These are phyloP conservation scores for Trifolium pratense DNA, from an alignment of 306 rosid species.

Conservation along the genomic window DNA sequence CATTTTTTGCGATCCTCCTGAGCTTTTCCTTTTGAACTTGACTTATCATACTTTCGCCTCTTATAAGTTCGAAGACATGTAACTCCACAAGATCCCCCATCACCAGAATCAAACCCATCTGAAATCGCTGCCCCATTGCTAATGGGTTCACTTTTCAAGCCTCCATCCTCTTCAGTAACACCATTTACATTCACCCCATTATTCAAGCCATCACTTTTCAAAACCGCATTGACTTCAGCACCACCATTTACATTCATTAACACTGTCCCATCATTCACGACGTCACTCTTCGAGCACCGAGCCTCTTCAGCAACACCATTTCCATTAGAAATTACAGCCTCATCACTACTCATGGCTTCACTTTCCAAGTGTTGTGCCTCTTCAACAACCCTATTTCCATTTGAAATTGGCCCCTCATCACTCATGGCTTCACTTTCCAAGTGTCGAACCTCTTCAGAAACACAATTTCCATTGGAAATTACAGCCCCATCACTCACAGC, in stretches of 20 bases:
- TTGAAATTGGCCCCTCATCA: constrained; percentile 33
- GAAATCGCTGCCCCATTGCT: constrained; percentile 43
- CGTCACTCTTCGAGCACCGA: constrained; percentile 21
- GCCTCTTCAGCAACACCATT: constrained; percentile 42
- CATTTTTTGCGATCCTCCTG: constrained; percentile 48
- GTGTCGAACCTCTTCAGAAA: constrained; percentile 32
- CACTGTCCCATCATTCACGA: constrained; percentile 38
- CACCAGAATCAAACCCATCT: constrained; percentile 44
- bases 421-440: constrained; percentile 22
- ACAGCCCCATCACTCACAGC: constrained; percentile 39
- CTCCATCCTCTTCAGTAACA: constrained; percentile 41
- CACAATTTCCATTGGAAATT: neutral
- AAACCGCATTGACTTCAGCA: constrained; percentile 40
- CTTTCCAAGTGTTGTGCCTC: constrained; percentile 29
- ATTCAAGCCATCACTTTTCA: constrained; percentile 32
- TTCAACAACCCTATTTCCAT: constrained; percentile 40
- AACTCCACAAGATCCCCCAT: constrained; percentile 45
- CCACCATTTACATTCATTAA: constrained; percentile 14
- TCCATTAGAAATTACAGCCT: constrained; percentile 30
- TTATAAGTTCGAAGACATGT: constrained; percentile 70
- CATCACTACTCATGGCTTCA: constrained; percentile 41
- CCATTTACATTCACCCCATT: constrained; percentile 47
- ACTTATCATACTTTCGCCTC: constrained; percentile 73
- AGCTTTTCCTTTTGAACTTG: constrained; percentile 51
- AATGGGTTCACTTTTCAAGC: constrained; percentile 24